Conservation (phyloP, 2,329 filamentous ascomycete genomes). For the Mariannaea sp. region DNA sequence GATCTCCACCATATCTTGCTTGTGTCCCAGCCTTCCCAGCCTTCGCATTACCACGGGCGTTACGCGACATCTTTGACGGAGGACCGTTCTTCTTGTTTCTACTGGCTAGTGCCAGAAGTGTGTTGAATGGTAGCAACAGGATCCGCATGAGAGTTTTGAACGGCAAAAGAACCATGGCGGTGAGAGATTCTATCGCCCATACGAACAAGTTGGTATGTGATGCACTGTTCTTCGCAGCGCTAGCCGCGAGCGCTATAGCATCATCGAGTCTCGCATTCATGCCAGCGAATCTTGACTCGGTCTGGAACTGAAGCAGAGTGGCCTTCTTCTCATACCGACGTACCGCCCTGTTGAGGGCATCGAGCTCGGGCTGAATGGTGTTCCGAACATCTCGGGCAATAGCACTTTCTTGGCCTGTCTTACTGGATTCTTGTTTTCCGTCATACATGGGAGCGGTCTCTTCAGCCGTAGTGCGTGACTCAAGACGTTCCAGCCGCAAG, state of each 20-base stretch:
- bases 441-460: slow-evolving; percentile 36
- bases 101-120: slow-evolving; percentile 43
- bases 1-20: slow-evolving; percentile 43
- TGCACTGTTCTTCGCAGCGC: slow-evolving; percentile 62
- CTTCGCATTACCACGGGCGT: slow-evolving; percentile 33
- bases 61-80: slow-evolving; percentile 32
- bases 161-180: slow-evolving; percentile 47
- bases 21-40: slow-evolving; percentile 26
- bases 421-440: slow-evolving; percentile 40
- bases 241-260: slow-evolving; percentile 78
- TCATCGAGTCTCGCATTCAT: slow-evolving; percentile 76
- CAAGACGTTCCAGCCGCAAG: slow-evolving; percentile 71
- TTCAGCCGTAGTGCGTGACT: slow-evolving; percentile 52
- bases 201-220: slow-evolving; percentile 44
- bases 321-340: slow-evolving; percentile 90
- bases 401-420: slow-evolving; percentile 48
- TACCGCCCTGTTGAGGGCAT: slow-evolving; percentile 86
- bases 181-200: slow-evolving; percentile 46
- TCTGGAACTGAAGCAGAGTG: slow-evolving; percentile 74
- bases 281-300: slow-evolving; percentile 73
- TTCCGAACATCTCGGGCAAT: slow-evolving; percentile 65
- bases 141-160: slow-evolving; percentile 47
- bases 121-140: slow-evolving; percentile 50
- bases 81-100: slow-evolving; percentile 39
- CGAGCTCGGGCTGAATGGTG: slow-evolving; percentile 77